Evolutionary conservation across 345 rosid species (phyloP).

Genomic region (Rhizophora apiculata): DNA sequence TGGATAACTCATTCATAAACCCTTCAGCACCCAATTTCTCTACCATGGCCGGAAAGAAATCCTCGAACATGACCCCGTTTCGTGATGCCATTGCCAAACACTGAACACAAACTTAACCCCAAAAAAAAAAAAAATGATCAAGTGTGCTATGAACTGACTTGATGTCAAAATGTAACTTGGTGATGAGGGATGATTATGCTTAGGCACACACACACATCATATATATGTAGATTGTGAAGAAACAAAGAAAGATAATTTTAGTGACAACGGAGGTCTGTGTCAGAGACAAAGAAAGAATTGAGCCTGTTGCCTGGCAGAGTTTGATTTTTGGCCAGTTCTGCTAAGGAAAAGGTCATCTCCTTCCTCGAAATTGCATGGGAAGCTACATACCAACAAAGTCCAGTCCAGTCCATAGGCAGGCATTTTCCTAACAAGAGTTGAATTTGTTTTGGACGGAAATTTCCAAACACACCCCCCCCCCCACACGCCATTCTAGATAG

Average conservation of each 20-base stretch:
- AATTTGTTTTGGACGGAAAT: conserved; percentile 1
- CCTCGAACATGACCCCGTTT: conserved; percentile 45
- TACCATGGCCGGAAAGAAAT: conserved; percentile 56
- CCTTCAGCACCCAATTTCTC: conserved; percentile 52
- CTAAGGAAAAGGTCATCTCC: conserved; percentile 5
- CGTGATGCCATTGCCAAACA: conserved; percentile 20
- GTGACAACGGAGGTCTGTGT: conserved; percentile 33
- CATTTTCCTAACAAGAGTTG: conserved; percentile 4
- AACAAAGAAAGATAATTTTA: conserved; percentile 13
- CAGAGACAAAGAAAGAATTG: conserved; percentile 6
- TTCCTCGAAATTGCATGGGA: conserved; percentile 55
- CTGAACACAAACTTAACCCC: background rate
- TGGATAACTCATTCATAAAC: conserved; percentile 50
- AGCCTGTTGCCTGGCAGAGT: conserved; percentile 13
- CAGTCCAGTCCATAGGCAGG: conserved; percentile 11
- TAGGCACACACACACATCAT: background rate
- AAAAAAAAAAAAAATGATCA: too few relatives aligned
- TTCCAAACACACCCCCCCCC: too few relatives aligned
- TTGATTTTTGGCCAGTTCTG: conserved; percentile 10
- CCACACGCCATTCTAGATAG: too few relatives aligned
- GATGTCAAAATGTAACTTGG: background rate
- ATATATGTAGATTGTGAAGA: conserved; percentile 1
- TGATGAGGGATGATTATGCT: conserved; percentile 13
- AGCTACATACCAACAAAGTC: conserved; percentile 12
- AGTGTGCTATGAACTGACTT: too few relatives aligned